Evolutionary conservation across 2,329 filamentous ascomycete genomes (phyloP), one percentile per base, ranked within the genome.

Genomic region (Aspergillus floridensis): DNA sequence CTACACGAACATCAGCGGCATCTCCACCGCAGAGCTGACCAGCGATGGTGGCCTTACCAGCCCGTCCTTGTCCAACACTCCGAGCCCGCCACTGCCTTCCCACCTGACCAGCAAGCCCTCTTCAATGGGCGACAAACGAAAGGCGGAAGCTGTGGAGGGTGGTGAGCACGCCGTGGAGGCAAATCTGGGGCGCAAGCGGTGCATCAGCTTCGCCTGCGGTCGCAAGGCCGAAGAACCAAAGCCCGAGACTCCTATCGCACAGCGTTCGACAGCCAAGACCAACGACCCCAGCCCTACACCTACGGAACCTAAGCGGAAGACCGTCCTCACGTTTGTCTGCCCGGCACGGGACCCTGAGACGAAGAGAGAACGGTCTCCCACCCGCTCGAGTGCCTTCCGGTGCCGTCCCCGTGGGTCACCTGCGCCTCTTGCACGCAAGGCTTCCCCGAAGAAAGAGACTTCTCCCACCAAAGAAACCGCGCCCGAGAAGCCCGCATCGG

Each of bases 31-130:
- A 41, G 93, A 97, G 65, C 82, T 98, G 59, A 97, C 92, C n/a
- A 97, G 93, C 76, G 95, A 97, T 70, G 95, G 91, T 59, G 93
- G 91, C 60, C 79, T 96, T 60, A 96, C 93, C 19, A 97, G 92
- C 69, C 92, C 93, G 47, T 89, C 91, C n/a, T 84, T 92, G 58
- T 91, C 91, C 38, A 92, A 86, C 73, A 93, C 92, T 0, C 92
- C 93, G 0, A 98, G 93, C 71, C 93, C 95, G 19, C 92, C 92
- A n/a, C 81, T 88, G 2, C 82, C 87, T 1, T 65, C 75, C 56
- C 75, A 73, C 41, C 72, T 74, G 61, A 66, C 69, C 61, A 59
- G 63, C 47, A 68, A 74, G 41, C 59, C 68, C 12, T 49, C 62
- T 5, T 49, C 60, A 7, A 58, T 60, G 19, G 61, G 65, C 26